These are phyloP conservation scores for Amphichorda felina DNA, from an alignment of 2,329 filamentous ascomycete genomes.

Conservation along the genomic window DNA sequence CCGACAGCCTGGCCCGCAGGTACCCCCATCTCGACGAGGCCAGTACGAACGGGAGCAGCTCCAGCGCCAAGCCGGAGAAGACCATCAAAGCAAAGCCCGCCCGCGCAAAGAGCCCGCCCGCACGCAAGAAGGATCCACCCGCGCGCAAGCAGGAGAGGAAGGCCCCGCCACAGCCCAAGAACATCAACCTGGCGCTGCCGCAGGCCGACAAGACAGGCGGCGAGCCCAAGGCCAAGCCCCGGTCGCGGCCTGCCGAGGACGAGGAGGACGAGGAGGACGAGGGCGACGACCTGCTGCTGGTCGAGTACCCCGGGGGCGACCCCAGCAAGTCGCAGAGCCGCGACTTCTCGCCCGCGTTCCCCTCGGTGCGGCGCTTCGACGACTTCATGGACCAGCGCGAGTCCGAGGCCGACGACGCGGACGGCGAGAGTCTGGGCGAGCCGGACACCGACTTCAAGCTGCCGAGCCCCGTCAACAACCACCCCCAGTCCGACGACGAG, in stretches of 20 bases:
- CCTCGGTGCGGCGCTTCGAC: constrained; percentile 35
- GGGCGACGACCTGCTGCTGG: constrained; percentile 41
- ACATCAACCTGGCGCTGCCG: constrained; percentile 22
- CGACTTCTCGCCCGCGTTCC: constrained; percentile 38
- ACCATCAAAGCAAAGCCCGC: constrained; percentile 9
- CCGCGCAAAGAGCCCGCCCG: neutral
- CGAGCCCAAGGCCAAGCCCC: constrained; percentile 14
- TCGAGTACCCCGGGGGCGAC: constrained; percentile 45
- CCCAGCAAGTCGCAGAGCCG: constrained; percentile 21
- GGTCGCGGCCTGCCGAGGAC: constrained; percentile 23
- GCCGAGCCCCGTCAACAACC: constrained; percentile 37
- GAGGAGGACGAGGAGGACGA: constrained; percentile 44
- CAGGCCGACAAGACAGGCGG: constrained; percentile 13
- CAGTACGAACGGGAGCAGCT: neutral
- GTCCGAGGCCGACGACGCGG: constrained; percentile 31
- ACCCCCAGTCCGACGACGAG: constrained; percentile 12
- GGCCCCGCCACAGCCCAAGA: constrained; percentile 15
- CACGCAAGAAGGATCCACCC: constrained; percentile 8
- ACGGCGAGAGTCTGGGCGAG: constrained; percentile 33
- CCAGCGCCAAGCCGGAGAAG: neutral
- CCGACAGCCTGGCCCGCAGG: constrained; percentile 50
- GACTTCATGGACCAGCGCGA: constrained; percentile 37
- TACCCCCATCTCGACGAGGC: constrained; percentile 49
- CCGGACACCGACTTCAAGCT: constrained; percentile 39
- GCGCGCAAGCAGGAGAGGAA: constrained; percentile 8